Evolutionary conservation across 345 rosid species (phyloP), one percentile per base, ranked within the genome.

Genomic region (Citrus sp.): DNA sequence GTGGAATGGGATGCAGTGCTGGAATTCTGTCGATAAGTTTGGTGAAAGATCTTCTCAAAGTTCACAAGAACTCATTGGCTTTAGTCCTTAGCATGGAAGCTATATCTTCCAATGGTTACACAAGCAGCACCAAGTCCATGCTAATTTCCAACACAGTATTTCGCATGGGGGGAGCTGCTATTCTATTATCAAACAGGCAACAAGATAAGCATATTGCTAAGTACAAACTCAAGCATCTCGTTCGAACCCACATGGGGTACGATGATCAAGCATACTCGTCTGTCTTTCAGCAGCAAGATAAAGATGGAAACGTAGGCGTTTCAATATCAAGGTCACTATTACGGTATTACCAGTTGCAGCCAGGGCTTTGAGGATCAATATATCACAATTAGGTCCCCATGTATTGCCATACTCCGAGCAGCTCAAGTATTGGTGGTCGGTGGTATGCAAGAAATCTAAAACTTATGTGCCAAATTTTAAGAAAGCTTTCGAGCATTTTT

Each of bases 1-100:
- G 93, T 4, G 93, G 93, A 19, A 88, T 90, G 93, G 93, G 93
- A 0, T 90, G 91, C 78, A 88, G 91, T 9, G 93, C 93, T 0
- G 91, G 93, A 38, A 77, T 90, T 70, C 55, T 90, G 67, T 87
- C 93, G 1, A 77, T 87, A 75, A 83, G 87, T 75, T 66, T 90
- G 27, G 91, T 80, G 0, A 90, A 85, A 86, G 89, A 90, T 46
- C 91, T 90, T 5, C 83, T 88, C 59, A 84, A 82, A 82, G 87
- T 87, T 75, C 91, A 84, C 67, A 82, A 81, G 24, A 84, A 85
- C 63, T 87, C 89, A 21, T 9, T 88, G 82, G 92, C 92, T 10
- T 40, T 88, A 27, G 90, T 88, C 65, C 84, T 90, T 77, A 88
- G 90, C 69, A 79, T 84, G 82, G 93, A 90, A 90, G 90, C 92